These are phyloP conservation scores for Trichoderma brevicompactum DNA, from an alignment of 2,329 filamentous ascomycete species.

Conservation along the genomic window DNA sequence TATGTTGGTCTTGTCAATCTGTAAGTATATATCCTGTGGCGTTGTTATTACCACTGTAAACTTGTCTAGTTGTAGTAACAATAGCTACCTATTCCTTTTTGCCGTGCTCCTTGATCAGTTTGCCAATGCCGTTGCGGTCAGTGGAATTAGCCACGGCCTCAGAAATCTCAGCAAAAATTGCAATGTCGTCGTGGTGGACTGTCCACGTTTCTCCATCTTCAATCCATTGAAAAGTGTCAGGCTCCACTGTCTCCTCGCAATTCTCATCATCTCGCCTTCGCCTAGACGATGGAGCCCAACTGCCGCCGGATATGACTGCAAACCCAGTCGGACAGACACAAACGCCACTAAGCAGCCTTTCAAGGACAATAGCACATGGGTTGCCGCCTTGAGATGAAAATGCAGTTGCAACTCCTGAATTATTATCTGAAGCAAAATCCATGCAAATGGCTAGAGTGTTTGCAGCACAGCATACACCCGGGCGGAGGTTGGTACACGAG, in stretches of 20 bases:
- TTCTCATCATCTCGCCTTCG: background rate
- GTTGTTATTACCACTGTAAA: no score
- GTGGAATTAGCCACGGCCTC: background rate
- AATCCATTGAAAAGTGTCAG: background rate
- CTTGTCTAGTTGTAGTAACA: background rate
- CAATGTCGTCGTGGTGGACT: background rate
- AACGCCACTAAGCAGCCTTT: background rate
- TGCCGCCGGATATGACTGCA: background rate
- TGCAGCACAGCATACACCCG: background rate
- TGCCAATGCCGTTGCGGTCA: background rate
- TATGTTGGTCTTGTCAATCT: no score
- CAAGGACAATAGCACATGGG: background rate
- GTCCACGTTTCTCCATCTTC: background rate
- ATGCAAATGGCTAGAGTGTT: background rate
- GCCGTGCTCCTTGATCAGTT: background rate
- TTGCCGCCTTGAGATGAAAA: background rate
- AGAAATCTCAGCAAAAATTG: background rate
- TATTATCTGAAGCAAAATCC: background rate
- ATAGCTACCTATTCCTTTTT: background rate
- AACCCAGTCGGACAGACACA: background rate
- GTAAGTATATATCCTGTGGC: no score
- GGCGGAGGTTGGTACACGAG: background rate
- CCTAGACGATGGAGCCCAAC: background rate
- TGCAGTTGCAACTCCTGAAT: background rate
- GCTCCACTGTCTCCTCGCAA: background rate